Evolutionary conservation across 805 yeast genomes (phyloP).

Genomic region (Isabelozyma rhagii): DNA sequence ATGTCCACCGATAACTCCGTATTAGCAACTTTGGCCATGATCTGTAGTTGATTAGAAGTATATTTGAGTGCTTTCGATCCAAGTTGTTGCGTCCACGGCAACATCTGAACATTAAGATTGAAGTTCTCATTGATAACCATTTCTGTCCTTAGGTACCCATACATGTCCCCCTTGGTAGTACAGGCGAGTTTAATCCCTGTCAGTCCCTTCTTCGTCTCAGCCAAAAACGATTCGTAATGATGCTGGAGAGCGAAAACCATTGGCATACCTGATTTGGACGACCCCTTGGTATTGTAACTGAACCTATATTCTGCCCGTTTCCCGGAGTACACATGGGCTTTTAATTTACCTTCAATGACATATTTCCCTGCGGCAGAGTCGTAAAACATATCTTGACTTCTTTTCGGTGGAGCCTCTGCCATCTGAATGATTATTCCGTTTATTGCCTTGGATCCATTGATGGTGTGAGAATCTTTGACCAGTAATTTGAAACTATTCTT

Average conservation of each 20-base stretch:
- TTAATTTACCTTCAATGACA: slow-evolving; percentile 41
- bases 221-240: slow-evolving; percentile 44
- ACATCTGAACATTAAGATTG: slow-evolving; percentile 42
- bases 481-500: slow-evolving; percentile 42
- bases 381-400: slow-evolving; percentile 21
- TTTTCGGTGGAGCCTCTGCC: slow-evolving; percentile 41
- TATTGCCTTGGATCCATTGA: slow-evolving; percentile 28
- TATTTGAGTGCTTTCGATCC: background rate
- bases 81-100: slow-evolving; percentile 25
- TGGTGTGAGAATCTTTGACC: slow-evolving; percentile 51
- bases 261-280: slow-evolving; percentile 36
- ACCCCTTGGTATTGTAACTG: slow-evolving; percentile 41
- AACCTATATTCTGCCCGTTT: slow-evolving; percentile 32
- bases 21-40: slow-evolving; percentile 3
- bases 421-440: slow-evolving; percentile 46
- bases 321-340: slow-evolving; percentile 19
- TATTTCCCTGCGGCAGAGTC: slow-evolving; percentile 62
- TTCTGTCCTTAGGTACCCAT: slow-evolving; percentile 36
- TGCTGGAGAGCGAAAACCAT: slow-evolving; percentile 66
- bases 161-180: slow-evolving; percentile 45
- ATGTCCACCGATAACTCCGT: slow-evolving; percentile 9
- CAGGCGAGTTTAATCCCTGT: slow-evolving; percentile 40
- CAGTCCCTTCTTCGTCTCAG: slow-evolving; percentile 12
- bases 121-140: slow-evolving; percentile 40
- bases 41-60: slow-evolving; percentile 1